A percentile compares a stretch with the other conserved stretches of the same genome.
phyloP scores from a whole-genome alignment of 2,329 filamentous ascomycete species.

The Cryphonectria nitschkei region DNA sequence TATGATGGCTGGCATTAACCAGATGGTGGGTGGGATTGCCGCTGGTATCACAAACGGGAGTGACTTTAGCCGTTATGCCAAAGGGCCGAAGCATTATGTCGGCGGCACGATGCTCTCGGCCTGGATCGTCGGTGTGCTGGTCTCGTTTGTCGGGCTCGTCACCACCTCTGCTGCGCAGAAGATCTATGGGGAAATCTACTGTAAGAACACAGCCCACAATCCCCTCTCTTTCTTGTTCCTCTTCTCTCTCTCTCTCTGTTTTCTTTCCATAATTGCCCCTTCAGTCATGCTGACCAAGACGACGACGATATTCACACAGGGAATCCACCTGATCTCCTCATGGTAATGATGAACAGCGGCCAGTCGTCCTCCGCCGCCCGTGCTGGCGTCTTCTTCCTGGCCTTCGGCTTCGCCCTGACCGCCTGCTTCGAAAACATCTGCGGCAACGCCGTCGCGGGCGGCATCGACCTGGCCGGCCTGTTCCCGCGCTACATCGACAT shows the following conservation, averaged over 20 bases:
- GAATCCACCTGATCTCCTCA: slow-evolving; percentile 45
- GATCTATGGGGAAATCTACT: slow-evolving; percentile 50
- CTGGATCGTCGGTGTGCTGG: slow-evolving; percentile 45
- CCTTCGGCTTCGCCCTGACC: slow-evolving; percentile 45
- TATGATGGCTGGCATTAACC: slow-evolving; percentile 50
- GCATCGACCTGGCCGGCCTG: slow-evolving; percentile 33
- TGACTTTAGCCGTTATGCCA: slow-evolving; percentile 50
- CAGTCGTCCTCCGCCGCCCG: slow-evolving; percentile 41
- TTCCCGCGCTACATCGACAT: slow-evolving; percentile 38
- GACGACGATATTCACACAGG: background rate
- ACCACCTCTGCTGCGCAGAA: slow-evolving; percentile 48
- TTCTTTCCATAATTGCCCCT: no score
- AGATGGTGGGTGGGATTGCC: slow-evolving; percentile 44
- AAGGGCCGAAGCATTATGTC: slow-evolving; percentile 40
- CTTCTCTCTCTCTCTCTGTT: no score
- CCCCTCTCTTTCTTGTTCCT: no score
- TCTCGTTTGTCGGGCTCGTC: slow-evolving; percentile 47
- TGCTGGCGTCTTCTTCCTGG: slow-evolving; percentile 38
- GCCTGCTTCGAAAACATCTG: slow-evolving; percentile 45
- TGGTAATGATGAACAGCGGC: slow-evolving; percentile 49
- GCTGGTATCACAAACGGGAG: slow-evolving; percentile 47
- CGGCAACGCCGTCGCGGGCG: slow-evolving; percentile 38
- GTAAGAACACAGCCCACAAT: slow-evolving; percentile 32
- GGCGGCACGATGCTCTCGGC: slow-evolving; percentile 45
- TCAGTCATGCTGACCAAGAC: background rate